Evolutionary conservation across 73 alveolate genomes (phyloP).

Genomic region (Blepharisma stoltei): DNA sequence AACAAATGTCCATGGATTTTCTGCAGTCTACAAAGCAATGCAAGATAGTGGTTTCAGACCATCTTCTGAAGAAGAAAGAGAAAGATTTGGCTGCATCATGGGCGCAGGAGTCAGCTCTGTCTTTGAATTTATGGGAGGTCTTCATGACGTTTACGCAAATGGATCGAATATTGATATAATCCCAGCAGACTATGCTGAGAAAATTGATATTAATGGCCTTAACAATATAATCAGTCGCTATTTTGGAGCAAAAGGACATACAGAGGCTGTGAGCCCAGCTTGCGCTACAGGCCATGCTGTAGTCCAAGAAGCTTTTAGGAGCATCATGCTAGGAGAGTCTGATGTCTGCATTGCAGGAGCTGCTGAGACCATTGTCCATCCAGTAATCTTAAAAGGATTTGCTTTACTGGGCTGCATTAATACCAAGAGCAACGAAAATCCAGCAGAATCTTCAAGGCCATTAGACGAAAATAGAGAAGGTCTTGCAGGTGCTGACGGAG

Average conservation of each 20-base stretch:
- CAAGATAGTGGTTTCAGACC: slow-evolving; percentile 30
- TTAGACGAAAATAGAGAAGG: slow-evolving; percentile 77
- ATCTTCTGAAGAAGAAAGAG: slow-evolving; percentile 29
- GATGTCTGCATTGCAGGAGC: slow-evolving; percentile 74
- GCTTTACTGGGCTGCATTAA: slow-evolving; percentile 54
- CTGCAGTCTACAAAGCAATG: slow-evolving; percentile 51
- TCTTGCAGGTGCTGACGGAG: slow-evolving; percentile 70
- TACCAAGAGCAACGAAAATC: slow-evolving; percentile 48
- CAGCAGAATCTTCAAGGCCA: slow-evolving; percentile 65
- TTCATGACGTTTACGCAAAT: slow-evolving; percentile 20
- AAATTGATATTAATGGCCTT: slow-evolving; percentile 3
- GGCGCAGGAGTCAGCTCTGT: slow-evolving; percentile 47
- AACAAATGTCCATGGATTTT: slow-evolving; percentile 39
- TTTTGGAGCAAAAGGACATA: slow-evolving; percentile 41
- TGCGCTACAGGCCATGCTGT: slow-evolving; percentile 73
- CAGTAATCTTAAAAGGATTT: slow-evolving; percentile 43
- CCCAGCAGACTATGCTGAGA: slow-evolving; percentile 14
- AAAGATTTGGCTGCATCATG: slow-evolving; percentile 36
- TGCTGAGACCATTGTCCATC: slow-evolving; percentile 55
- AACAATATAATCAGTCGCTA: not conserved
- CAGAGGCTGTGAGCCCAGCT: slow-evolving; percentile 51
- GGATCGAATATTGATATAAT: slow-evolving; percentile 39
- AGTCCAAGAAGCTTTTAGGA: slow-evolving; percentile 70
- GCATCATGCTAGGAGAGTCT: slow-evolving; percentile 55
- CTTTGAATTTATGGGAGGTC: slow-evolving; percentile 27